These are phyloP conservation scores for Phaeophleospora eucalypticola DNA, from an alignment of 2,329 filamentous ascomycete genomes.

Conservation along the genomic window DNA sequence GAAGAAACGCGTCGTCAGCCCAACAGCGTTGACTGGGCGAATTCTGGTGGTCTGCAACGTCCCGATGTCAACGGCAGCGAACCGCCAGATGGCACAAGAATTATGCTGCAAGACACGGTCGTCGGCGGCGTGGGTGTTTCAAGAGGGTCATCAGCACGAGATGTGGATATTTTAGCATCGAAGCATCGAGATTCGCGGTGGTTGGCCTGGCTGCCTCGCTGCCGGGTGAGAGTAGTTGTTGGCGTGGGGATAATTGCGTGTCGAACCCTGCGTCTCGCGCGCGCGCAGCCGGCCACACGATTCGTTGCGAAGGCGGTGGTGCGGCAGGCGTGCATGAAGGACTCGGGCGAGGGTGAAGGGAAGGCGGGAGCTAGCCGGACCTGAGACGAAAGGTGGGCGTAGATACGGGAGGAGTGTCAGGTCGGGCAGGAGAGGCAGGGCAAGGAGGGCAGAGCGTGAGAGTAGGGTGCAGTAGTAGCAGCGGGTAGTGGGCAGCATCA, in stretches of 20 bases:
- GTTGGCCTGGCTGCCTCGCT: neutral
- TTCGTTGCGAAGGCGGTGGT: neutral
- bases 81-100: too few relatives aligned
- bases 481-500: neutral
- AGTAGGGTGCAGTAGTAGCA: neutral
- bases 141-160: conserved; percentile 1
- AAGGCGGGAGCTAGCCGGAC: neutral
- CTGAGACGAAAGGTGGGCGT: neutral
- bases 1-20: neutral
- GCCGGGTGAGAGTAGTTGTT: neutral
- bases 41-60: neutral
- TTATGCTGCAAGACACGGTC: neutral
- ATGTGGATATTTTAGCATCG: neutral
- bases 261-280: neutral
- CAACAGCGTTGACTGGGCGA: neutral
- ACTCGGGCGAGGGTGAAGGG: neutral
- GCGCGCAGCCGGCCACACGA: neutral
- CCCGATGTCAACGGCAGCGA: too few relatives aligned
- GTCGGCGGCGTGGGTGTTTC: neutral
- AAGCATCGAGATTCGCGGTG: neutral
- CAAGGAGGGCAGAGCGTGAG: neutral
- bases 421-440: neutral
- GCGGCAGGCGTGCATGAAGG: conserved; percentile 1
- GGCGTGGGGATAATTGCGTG: neutral
- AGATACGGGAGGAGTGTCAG: neutral